These are phyloP conservation scores for Echites panduratus DNA, from an alignment of 257 asterid species.

Conservation along the genomic window DNA sequence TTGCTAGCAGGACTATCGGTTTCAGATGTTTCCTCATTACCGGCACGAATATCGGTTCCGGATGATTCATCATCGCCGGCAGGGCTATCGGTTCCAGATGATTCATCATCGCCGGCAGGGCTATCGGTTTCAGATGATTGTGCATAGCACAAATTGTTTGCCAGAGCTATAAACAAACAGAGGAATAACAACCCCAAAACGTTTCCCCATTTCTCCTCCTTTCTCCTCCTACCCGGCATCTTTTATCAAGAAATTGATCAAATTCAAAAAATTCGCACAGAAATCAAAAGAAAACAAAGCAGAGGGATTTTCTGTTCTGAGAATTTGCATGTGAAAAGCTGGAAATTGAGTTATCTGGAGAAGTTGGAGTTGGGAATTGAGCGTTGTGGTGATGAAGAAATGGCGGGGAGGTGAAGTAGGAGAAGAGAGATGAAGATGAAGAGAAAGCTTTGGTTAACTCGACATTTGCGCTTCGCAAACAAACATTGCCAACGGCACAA, in stretches of 20 bases:
- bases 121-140: conserved; percentile 4
- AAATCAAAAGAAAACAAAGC: not conserved
- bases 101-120: not conserved
- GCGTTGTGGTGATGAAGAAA: conserved; percentile 40
- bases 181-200: not conserved
- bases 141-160: conserved; percentile 2
- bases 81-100: conserved; percentile 14
- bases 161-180: not conserved
- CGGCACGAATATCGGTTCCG: too few relatives aligned
- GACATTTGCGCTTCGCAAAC: not conserved
- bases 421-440: conserved; percentile 15
- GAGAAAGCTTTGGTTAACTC: not conserved
- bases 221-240: not conserved
- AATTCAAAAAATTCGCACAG: not conserved
- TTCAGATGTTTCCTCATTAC: not conserved
- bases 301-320: not conserved
- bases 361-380: conserved; percentile 6
- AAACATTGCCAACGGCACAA: not conserved
- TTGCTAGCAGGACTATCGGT: conserved; percentile 28
- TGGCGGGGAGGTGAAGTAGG: conserved; percentile 69
- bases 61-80: conserved; percentile 22
- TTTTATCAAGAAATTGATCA: not conserved
- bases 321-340: conserved; percentile 1
- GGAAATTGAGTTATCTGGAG: not conserved
- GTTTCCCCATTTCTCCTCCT: not conserved